Conservation (phyloP, 768 basidiomycete species). For the Tylopilus balloui region DNA sequence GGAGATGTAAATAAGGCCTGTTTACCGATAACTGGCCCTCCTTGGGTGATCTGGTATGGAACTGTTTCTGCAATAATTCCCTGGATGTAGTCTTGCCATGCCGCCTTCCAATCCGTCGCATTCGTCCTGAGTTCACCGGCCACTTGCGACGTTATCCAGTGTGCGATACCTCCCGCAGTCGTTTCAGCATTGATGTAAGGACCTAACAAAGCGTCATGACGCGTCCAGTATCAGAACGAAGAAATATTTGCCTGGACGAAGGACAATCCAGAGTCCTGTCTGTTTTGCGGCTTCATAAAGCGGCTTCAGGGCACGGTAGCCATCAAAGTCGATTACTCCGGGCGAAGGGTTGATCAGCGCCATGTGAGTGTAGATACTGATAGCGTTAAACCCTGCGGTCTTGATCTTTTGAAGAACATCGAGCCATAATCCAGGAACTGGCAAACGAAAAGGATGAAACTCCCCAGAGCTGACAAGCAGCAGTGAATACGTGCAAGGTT, state of each 20-base stretch:
- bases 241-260: constrained; percentile 61
- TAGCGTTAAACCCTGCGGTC: constrained; percentile 73
- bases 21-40: constrained; percentile 73
- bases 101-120: constrained; percentile 60
- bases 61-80: constrained; percentile 57
- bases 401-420: constrained; percentile 80
- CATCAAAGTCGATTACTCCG: constrained; percentile 68
- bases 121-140: constrained; percentile 65
- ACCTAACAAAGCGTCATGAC: constrained; percentile 15
- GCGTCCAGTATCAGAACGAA: background rate
- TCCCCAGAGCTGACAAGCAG: constrained; percentile 61
- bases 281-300: constrained; percentile 70
- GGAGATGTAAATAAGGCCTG: background rate
- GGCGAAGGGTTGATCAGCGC: constrained; percentile 70
- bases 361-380: constrained; percentile 82
- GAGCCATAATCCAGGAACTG: constrained; percentile 74
- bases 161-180: constrained; percentile 66
- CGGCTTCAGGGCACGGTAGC: constrained; percentile 63
- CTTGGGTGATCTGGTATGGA: constrained; percentile 63
- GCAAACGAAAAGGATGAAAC: constrained; percentile 79
- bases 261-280: constrained; percentile 72
- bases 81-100: constrained; percentile 71
- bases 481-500: background rate
- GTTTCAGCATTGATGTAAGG: constrained; percentile 76
- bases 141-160: constrained; percentile 68